A percentile compares a stretch with the other conserved stretches of the same genome.
These are phyloP conservation scores for Phytophthora podocarpi DNA, from an alignment of 352 stramenopile genomes.

Conservation along the genomic window DNA sequence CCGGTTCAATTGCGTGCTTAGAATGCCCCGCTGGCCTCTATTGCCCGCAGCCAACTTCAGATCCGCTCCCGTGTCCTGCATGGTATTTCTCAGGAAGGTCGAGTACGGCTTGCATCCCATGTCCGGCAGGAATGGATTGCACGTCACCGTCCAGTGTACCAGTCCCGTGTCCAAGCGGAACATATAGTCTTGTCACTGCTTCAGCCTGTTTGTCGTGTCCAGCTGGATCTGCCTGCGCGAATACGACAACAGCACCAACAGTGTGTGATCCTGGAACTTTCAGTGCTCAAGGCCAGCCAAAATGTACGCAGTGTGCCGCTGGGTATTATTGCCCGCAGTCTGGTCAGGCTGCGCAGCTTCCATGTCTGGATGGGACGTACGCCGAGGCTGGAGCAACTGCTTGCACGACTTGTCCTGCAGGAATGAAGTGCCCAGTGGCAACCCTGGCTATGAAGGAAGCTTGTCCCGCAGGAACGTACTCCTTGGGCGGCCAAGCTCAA, in stretches of 20 bases:
- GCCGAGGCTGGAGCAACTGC: conserved; percentile 44
- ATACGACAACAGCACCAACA: conserved; percentile 35
- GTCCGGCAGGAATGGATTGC: conserved; percentile 58
- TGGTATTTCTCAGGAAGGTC: conserved; percentile 49
- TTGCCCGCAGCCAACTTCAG: conserved; percentile 47
- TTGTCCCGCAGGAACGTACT: conserved; percentile 69
- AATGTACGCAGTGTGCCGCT: conserved; percentile 60
- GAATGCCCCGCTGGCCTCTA: conserved; percentile 48
- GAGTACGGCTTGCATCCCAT: conserved; percentile 52
- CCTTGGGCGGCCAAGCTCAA: conserved; percentile 47
- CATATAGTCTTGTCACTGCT: conserved; percentile 44
- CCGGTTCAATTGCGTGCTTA: conserved; percentile 42
- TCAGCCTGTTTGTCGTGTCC: conserved; percentile 51
- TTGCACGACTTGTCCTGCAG: conserved; percentile 58
- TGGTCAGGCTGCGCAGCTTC: conserved; percentile 47
- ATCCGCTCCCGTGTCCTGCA: conserved; percentile 40
- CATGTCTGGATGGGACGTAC: conserved; percentile 56
- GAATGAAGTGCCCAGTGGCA: conserved; percentile 62
- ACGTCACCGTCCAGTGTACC: conserved; percentile 39
- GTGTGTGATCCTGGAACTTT: conserved; percentile 58
- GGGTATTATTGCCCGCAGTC: conserved; percentile 65
- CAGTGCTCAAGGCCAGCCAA: conserved; percentile 45
- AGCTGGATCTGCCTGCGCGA: conserved; percentile 39
- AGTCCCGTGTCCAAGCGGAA: conserved; percentile 43
- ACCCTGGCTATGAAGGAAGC: conserved; percentile 42